Evolutionary conservation across 2,329 filamentous ascomycete genomes (phyloP).

Genomic region (Sporothrix inflata): DNA sequence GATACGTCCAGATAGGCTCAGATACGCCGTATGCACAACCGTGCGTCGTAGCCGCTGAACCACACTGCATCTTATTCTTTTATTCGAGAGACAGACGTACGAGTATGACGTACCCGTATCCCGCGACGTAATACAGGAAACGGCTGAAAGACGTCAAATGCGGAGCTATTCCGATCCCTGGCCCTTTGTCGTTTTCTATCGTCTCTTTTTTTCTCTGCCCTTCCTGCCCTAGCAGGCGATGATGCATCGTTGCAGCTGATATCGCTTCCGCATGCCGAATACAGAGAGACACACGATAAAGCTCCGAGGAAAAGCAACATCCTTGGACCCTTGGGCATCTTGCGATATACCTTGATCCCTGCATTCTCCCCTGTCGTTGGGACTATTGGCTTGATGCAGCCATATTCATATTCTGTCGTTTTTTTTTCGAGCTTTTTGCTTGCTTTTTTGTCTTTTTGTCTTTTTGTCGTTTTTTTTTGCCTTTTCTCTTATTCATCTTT

Average conservation of each 20-base stretch:
- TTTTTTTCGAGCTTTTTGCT: too few relatives aligned
- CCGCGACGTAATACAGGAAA: background rate
- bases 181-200: background rate
- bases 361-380: background rate
- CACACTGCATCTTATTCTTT: background rate
- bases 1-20: background rate
- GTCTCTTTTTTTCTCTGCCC: background rate
- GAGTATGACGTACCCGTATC: background rate
- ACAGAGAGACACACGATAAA: background rate
- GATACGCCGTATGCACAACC: background rate
- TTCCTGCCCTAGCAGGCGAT: background rate
- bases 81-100: background rate
- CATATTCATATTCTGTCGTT: background rate
- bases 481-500: background rate
- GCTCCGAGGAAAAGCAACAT: background rate
- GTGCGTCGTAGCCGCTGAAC: background rate
- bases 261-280: background rate
- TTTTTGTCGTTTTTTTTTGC: background rate
- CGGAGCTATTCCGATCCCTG: background rate
- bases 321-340: background rate
- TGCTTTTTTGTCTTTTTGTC: background rate
- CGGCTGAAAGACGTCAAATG: background rate
- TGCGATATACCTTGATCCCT: background rate
- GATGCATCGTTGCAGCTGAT: slow-evolving; percentile 11
- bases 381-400: background rate